Evolutionary conservation across 805 yeast genomes (phyloP), one percentile per base, ranked within the genome.

Genomic region (Metschnikowia lunata): DNA sequence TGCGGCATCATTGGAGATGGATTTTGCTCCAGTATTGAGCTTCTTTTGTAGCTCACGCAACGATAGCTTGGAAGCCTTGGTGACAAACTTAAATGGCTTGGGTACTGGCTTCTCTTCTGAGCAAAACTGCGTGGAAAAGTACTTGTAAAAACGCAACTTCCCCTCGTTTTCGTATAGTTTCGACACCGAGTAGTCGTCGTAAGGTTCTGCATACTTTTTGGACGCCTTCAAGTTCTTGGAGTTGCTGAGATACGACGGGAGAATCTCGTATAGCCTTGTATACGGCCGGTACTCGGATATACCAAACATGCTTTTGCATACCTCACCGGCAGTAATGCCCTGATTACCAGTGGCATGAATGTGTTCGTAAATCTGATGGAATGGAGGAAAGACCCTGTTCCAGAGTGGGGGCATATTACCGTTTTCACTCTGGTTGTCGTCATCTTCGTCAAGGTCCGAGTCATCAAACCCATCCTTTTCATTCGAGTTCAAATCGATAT

Each of bases 151-250:
- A 56, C 86, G 84, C 46, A 75, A 71, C 50, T 88, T 80, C 0
- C 95, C 95, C 47, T 79, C 81, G 51, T 80, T 80, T 56, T 86
- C 95, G 47, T 79, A 78, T 13, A 82, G 81, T 49, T 85, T 72
- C 0, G 83, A 72, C 10, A 88, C 66, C 13, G 61, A 46, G 26
- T 40, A 38, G 11, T 60, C 52, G n/a, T 55, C 59, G 43, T 63
- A 63, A 10, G 58, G 56, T 43, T 66, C 71, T 5, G 50, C 45
- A 37, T 58, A 58, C 13, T 50, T 53, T 40, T 61, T 64, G 27
- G 56, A 46, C 5, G 62, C 60, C 37, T 61, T 59, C n/a, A 59
- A 40, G 10, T 51, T 46, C 14, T 59, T 55, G 12, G 57, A 53
- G 41, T 69, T 72, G 33, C 59, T 56, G 15, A 59, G 58, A 40